Evolutionary conservation across 164 flowering plant genomes (phyloP).

Genomic region (Chimonanthus salicifolius): DNA sequence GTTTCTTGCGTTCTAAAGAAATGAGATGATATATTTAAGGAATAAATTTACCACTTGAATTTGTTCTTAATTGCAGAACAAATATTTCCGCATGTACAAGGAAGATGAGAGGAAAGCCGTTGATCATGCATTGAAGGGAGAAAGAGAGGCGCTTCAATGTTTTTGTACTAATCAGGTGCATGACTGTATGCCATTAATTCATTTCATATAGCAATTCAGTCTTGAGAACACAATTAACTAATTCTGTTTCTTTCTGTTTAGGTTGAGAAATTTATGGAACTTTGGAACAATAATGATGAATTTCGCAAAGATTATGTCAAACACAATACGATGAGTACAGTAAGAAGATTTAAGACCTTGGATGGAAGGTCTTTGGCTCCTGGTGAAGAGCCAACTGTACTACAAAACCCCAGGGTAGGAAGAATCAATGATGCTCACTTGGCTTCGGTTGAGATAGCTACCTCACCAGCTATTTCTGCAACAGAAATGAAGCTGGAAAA

Average conservation of each 20-base stretch:
- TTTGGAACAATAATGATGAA: constrained; percentile 65
- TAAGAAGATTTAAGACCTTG: constrained; percentile 64
- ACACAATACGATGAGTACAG: constrained; percentile 55
- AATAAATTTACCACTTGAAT: not conserved
- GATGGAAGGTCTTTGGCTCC: constrained; percentile 89
- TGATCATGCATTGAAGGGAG: constrained; percentile 37
- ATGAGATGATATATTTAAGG: not conserved
- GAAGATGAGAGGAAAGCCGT: constrained; percentile 40
- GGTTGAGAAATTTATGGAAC: constrained; percentile 67
- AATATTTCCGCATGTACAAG: constrained; percentile 51
- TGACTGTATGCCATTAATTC: not conserved
- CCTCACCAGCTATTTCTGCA: constrained; percentile 12
- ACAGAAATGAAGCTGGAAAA: constrained; percentile 21
- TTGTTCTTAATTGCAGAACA: constrained; percentile 43
- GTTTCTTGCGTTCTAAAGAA: not conserved
- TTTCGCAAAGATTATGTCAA: constrained; percentile 62
- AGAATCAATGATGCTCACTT: constrained; percentile 19
- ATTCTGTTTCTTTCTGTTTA: constrained; percentile 10
- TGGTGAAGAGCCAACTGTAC: constrained; percentile 51
- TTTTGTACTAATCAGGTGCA: constrained; percentile 61
- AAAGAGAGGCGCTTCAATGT: constrained; percentile 45
- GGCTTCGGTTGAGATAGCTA: constrained; percentile 13
- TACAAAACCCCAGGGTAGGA: constrained; percentile 20
- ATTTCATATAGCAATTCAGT: not conserved
- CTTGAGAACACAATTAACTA: not conserved